Evolutionary conservation across 306 rosid species (phyloP).

Genomic region (Cotoneaster glaucophyllus): DNA sequence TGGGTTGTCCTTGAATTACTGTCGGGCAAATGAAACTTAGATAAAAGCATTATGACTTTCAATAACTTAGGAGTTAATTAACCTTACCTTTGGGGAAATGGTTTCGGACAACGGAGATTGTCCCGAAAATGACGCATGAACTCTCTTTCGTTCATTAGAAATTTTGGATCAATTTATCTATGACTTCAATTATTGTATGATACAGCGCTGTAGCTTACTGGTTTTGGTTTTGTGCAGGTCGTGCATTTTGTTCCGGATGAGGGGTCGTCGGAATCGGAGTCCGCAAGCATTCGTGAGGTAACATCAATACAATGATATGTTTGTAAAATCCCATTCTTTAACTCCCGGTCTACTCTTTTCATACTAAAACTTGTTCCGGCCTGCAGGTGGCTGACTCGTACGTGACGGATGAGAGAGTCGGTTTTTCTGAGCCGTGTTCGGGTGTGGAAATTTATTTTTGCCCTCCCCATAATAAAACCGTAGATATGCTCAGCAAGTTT

Average conservation of each 20-base stretch:
- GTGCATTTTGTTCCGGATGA: conserved; percentile 63
- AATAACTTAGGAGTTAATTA: background rate
- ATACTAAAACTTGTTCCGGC: background rate
- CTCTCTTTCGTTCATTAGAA: background rate
- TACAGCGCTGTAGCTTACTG: no score
- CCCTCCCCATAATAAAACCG: conserved; percentile 73
- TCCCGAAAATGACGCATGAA: background rate
- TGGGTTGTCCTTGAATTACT: background rate
- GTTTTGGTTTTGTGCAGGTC: conserved; percentile 40
- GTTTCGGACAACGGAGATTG: background rate
- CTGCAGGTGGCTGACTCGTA: conserved; percentile 77
- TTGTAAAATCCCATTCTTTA: background rate
- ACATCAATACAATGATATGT: background rate
- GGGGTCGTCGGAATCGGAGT: conserved; percentile 35
- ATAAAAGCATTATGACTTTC: background rate
- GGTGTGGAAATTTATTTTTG: conserved; percentile 93
- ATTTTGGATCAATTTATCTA: no score
- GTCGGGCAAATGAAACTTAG: background rate
- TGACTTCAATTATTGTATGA: background rate
- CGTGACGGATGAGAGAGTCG: conserved; percentile 74
- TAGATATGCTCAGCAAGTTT: conserved; percentile 74
- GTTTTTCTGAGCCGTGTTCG: conserved; percentile 74
- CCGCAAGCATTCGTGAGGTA: conserved; percentile 67
- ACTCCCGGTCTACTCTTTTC: background rate
- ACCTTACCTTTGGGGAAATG: background rate